Evolutionary conservation across 768 basidiomycete species (phyloP).

Genomic region (Pleurotus eryngii): DNA sequence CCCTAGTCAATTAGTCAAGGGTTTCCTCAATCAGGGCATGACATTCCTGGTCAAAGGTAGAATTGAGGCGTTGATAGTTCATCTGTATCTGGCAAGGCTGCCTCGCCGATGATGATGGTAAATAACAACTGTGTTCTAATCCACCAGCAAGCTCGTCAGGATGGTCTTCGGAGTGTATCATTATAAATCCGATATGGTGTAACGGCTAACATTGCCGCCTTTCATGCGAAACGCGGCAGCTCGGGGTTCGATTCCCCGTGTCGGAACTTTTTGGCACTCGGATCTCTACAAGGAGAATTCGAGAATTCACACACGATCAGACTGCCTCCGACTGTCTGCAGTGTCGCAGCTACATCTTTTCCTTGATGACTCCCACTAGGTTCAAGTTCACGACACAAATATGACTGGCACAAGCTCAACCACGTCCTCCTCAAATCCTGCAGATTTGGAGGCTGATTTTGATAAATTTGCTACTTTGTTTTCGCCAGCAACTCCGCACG

Average conservation of each 20-base stretch:
- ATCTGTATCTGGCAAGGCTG: slow-evolving; percentile 13
- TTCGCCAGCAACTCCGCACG: slow-evolving; percentile 30
- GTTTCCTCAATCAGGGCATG: slow-evolving; percentile 54
- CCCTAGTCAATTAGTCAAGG: slow-evolving; percentile 47
- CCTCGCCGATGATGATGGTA: not conserved
- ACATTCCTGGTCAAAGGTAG: slow-evolving; percentile 56
- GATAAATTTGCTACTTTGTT: slow-evolving; percentile 39
- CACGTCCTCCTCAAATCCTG: not conserved
- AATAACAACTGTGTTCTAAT: not conserved
- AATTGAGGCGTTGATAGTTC: slow-evolving; percentile 21
- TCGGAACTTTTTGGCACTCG: slow-evolving; percentile 30
- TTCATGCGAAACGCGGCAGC: slow-evolving; percentile 47
- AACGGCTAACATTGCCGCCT: slow-evolving; percentile 65
- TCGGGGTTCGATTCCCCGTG: slow-evolving; percentile 60
- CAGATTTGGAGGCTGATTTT: slow-evolving; percentile 12
- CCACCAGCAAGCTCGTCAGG: no score
- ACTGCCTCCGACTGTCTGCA: not conserved
- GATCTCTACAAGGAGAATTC: not conserved
- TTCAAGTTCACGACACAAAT: not conserved
- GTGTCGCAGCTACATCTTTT: not conserved
- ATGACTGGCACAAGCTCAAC: not conserved
- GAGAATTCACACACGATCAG: not conserved
- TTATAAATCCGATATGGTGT: slow-evolving; percentile 44
- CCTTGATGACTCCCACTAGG: not conserved
- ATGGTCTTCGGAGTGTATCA: no score